Conservation (phyloP, 305 asterid genomes). For the Withania somnifera region DNA sequence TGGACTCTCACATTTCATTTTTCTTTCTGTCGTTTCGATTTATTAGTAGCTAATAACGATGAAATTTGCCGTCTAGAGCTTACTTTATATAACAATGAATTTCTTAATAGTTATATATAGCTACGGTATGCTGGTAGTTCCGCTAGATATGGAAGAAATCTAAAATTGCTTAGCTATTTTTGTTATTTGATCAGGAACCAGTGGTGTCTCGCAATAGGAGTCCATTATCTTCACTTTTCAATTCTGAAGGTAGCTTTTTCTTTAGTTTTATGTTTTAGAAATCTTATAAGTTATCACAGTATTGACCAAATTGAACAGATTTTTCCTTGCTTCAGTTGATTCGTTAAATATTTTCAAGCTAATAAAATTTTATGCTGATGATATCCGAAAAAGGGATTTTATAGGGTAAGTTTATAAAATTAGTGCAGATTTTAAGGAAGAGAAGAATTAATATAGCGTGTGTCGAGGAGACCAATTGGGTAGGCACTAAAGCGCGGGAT, state of each 20-base stretch:
- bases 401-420: too few relatives aligned
- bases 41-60: neutral
- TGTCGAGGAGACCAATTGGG: too few relatives aligned
- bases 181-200: constrained; percentile 31
- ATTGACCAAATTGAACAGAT: neutral
- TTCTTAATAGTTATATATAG: too few relatives aligned
- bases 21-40: neutral
- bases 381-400: too few relatives aligned
- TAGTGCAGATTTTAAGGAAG: too few relatives aligned
- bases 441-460: too few relatives aligned
- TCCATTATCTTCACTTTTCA: constrained; percentile 52
- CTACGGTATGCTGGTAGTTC: neutral
- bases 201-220: constrained; percentile 33
- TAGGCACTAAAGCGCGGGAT: too few relatives aligned
- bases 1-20: neutral
- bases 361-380: too few relatives aligned
- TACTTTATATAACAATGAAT: neutral
- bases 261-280: neutral
- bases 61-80: neutral
- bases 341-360: neutral
- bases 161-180: neutral
- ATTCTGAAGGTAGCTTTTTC: constrained; percentile 41
- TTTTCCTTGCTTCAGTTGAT: neutral
- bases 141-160: neutral
- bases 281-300: neutral